phyloP scores from a whole-genome alignment of 768 basidiomycete species.

The Kwoniella mangroviensis region DNA sequence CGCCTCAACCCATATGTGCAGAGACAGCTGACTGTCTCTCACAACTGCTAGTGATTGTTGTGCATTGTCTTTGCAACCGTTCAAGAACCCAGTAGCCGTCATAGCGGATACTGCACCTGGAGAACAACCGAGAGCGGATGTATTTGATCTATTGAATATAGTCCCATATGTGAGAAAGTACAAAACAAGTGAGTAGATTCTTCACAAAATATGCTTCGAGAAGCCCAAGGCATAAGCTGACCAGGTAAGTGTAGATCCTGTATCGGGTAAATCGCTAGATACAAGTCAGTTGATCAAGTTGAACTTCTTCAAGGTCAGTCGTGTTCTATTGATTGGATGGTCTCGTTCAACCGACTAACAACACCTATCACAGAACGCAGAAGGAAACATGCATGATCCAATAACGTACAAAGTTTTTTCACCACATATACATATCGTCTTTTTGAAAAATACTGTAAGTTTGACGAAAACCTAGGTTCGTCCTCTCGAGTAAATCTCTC shows the following conservation, averaged over 20 bases:
- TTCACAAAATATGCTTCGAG: conserved; percentile 2
- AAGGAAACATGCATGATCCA: conserved; percentile 89
- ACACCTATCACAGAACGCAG: conserved; percentile 72
- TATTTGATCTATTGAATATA: conserved; percentile 89
- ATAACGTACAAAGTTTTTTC: conserved; percentile 97
- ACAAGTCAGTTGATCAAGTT: conserved; percentile 60
- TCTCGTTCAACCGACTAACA: conserved; percentile 6
- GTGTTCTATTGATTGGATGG: background rate
- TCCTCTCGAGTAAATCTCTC: no score
- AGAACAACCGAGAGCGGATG: conserved; percentile 69
- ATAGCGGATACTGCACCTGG: conserved; percentile 60
- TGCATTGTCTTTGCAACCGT: conserved; percentile 86
- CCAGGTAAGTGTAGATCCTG: conserved; percentile 54
- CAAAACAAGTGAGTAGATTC: conserved; percentile 52
- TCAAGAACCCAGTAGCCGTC: conserved; percentile 81
- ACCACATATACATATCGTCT: conserved; percentile 95
- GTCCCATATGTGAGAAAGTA: conserved; percentile 83
- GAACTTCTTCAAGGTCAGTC: conserved; percentile 64
- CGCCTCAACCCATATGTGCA: background rate
- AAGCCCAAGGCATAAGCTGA: background rate
- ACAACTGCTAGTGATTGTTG: conserved; percentile 70
- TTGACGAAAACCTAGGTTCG: background rate
- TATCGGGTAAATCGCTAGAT: conserved; percentile 59
- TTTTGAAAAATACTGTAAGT: conserved; percentile 72
- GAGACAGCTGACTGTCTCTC: conserved; percentile 3